Evolutionary conservation across 1,139 yeast genomes (phyloP).

Genomic region (Debaryomyces psychrophilus): DNA sequence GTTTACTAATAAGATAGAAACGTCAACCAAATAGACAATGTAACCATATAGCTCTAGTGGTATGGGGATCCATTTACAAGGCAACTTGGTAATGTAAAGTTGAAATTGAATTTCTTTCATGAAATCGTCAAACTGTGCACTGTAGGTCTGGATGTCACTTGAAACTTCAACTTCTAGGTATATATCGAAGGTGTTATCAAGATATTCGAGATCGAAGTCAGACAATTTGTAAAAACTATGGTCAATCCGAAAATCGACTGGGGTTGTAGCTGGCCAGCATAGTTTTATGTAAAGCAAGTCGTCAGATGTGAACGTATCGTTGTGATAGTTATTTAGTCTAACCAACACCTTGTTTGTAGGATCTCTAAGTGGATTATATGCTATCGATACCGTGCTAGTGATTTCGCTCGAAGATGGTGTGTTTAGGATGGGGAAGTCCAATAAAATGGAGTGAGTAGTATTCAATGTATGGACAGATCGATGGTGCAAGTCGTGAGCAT

Average conservation of each 20-base stretch:
- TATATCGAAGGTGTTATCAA: constrained; percentile 28
- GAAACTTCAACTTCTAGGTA: constrained; percentile 32
- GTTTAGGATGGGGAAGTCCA: constrained; percentile 34
- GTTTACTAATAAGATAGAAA: constrained; percentile 21
- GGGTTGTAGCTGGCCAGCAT: constrained; percentile 51
- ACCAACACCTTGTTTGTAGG: constrained; percentile 28
- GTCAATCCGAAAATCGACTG: constrained; percentile 31
- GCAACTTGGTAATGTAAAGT: constrained; percentile 37
- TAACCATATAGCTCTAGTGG: constrained; percentile 44
- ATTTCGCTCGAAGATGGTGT: neutral
- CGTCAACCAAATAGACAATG: constrained; percentile 36
- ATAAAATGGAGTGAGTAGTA: constrained; percentile 28
- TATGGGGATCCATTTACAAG: constrained; percentile 37
- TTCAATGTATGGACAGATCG: constrained; percentile 21
- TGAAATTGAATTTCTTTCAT: constrained; percentile 27
- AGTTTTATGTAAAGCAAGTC: constrained; percentile 41
- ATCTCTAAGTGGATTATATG: constrained; percentile 21
- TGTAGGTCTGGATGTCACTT: constrained; percentile 31
- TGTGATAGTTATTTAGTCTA: constrained; percentile 37
- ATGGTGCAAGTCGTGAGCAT: neutral
- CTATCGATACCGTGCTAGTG: constrained; percentile 10
- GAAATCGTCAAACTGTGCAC: constrained; percentile 17
- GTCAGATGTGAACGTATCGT: constrained; percentile 30
- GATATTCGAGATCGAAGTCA: constrained; percentile 12
- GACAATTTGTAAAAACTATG: constrained; percentile 27